Evolutionary conservation across 2,329 filamentous ascomycete genomes (phyloP).

Genomic region (Bipolaris gigantea): DNA sequence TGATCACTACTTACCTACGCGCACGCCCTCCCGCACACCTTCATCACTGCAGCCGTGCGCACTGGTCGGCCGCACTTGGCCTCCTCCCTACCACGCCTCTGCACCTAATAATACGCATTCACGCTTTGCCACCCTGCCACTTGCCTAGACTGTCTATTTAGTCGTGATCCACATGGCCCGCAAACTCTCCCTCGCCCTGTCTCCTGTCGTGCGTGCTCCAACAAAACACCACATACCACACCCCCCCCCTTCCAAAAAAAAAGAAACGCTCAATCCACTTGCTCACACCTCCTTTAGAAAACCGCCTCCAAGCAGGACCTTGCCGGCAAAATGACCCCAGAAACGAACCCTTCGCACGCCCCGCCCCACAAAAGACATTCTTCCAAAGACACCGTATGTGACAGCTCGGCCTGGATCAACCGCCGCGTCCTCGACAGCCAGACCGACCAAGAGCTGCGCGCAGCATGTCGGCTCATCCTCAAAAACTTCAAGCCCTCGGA

Average conservation of each 20-base stretch:
- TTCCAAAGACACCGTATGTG: conserved; percentile 37
- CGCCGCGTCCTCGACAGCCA: conserved; percentile 48
- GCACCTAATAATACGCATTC: not conserved
- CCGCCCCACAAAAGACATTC: conserved; percentile 26
- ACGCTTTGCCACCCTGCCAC: not conserved
- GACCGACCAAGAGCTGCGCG: conserved; percentile 50
- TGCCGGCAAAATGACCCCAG: conserved; percentile 34
- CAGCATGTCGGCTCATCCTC: conserved; percentile 51
- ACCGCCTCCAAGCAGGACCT: conserved; percentile 36
- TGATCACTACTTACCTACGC: not conserved
- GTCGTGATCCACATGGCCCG: conserved; percentile 40
- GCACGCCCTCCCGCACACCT: not conserved
- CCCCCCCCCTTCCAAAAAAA: no score
- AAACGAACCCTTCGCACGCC: conserved; percentile 20
- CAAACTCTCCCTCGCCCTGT: conserved; percentile 51
- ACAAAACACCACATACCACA: not conserved
- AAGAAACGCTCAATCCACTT: not conserved
- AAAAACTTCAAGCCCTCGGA: conserved; percentile 47
- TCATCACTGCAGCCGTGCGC: conserved; percentile 2
- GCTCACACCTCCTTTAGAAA: conserved; percentile 31
- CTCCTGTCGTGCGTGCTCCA: conserved; percentile 43
- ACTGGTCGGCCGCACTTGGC: not conserved
- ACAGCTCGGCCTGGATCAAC: conserved; percentile 49
- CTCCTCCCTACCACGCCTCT: not conserved
- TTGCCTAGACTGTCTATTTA: not conserved